Evolutionary conservation across 2,329 filamentous ascomycete genomes (phyloP).

Genomic region (Fusarium nanum): DNA sequence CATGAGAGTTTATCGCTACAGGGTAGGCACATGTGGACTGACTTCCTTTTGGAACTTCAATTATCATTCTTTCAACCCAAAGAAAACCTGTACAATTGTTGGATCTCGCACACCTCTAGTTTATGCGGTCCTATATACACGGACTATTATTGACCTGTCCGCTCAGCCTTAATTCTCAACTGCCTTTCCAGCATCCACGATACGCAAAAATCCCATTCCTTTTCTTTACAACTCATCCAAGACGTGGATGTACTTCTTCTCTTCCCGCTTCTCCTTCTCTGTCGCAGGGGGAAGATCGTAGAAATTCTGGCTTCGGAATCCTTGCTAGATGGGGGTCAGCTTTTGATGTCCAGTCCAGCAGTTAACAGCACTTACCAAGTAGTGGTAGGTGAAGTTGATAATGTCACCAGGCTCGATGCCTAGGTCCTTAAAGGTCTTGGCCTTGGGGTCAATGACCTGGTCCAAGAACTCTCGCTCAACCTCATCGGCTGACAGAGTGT

Average conservation of each 20-base stretch:
- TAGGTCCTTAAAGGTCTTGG: slow-evolving; percentile 96
- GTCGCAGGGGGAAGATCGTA: slow-evolving; percentile 95
- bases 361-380: slow-evolving; percentile 74
- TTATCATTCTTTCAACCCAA: slow-evolving; percentile 35
- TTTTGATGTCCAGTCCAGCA: not conserved
- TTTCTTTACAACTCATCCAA: slow-evolving; percentile 79
- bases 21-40: slow-evolving; percentile 25
- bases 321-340: slow-evolving; percentile 69
- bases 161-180: slow-evolving; percentile 24
- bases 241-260: slow-evolving; percentile 97
- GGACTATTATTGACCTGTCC: slow-evolving; percentile 40
- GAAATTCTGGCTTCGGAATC: slow-evolving; percentile 86
- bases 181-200: slow-evolving; percentile 33
- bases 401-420: slow-evolving; percentile 90
- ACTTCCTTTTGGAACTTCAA: not conserved
- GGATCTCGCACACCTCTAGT: slow-evolving; percentile 46
- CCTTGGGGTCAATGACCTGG: slow-evolving; percentile 87
- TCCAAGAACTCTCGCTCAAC: slow-evolving; percentile 94
- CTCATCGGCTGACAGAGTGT: slow-evolving; percentile 82
- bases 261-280: slow-evolving; percentile 92
- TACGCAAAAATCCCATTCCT: slow-evolving; percentile 25
- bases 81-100: slow-evolving; percentile 49
- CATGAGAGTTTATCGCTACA: slow-evolving; percentile 8
- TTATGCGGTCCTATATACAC: slow-evolving; percentile 51
- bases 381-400: slow-evolving; percentile 89